Base-by-base conservation (phyloP, 306 rosid species). In the Acmispon strigosus region DNA sequence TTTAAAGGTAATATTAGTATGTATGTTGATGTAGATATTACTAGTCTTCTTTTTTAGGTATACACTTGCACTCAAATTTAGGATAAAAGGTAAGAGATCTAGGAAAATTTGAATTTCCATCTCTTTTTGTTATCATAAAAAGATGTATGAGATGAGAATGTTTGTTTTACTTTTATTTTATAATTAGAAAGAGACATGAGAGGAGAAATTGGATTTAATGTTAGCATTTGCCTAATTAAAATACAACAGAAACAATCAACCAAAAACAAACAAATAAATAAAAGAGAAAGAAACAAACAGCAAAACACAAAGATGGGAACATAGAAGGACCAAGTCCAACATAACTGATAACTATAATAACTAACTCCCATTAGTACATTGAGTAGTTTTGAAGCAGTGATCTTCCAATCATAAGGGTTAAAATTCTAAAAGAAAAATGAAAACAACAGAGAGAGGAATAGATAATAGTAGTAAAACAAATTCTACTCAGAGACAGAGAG, bases 281-380 rank as follows among this genome's bases (percentile, higher is more conserved):
- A 68, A 66, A 62, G 17, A 51, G 70, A 43, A 27, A 64, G 53
- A 19, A 17, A 27, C 39, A 20, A 2, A 27, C 39, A 20, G 2
- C 54, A 72, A 41, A 67, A 9, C 37, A 32, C 1, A 32, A 12
- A 73, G 55, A 67, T 51, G 65, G 69, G 69, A 18, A 44, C 42
- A 57, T 15, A 58, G 62, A 78, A 69, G 74, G 80, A 72, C 73
- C 1, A 74, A 45, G 69, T 81, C 67, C 62, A 62, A 76, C 58
- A 80, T 70, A 70, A 78, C 80, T 74, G 74, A 64, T 59, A 82
- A 85, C 88, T 76, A 80, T 70, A 82, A 81, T 82, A 91, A 84
- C 98, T 85, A 87, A 81, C 98, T 82, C 69, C 59, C 88, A 86
- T 84, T 72, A 86, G 70, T 83, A 81, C 72, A 77, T 58, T 67